Conservation (phyloP, 1,284 basidiomycete genomes). For the Lentinula novae-zelandiae region DNA sequence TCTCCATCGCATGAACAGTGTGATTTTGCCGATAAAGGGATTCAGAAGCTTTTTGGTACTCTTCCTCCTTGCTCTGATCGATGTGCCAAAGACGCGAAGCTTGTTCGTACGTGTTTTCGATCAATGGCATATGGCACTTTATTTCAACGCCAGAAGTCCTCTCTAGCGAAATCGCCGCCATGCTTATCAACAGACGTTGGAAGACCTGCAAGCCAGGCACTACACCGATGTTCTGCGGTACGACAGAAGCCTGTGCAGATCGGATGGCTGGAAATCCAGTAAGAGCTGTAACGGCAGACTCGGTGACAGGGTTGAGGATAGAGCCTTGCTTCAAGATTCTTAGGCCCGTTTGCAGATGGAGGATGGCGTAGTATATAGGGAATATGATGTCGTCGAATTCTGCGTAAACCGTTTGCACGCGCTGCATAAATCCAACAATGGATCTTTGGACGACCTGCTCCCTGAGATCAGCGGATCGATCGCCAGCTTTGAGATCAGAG, state of each 20-base stretch:
- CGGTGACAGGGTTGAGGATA: conserved; percentile 1
- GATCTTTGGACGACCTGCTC: conserved; percentile 67
- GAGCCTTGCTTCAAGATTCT: conserved; percentile 42
- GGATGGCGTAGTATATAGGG: conserved; percentile 64
- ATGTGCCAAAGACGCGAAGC: conserved; percentile 80
- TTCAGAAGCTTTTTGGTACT: conserved; percentile 61
- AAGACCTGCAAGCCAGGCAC: conserved; percentile 24
- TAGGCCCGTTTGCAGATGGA: conserved; percentile 75
- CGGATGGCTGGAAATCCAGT: conserved; percentile 52
- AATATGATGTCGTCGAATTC: conserved; percentile 70
- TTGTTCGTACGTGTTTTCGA: conserved; percentile 67
- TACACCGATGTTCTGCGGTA: not conserved
- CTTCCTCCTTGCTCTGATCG: conserved; percentile 69
- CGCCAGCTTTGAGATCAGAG: conserved; percentile 29
- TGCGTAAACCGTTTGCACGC: conserved; percentile 52
- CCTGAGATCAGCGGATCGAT: conserved; percentile 38
- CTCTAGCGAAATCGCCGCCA: conserved; percentile 50
- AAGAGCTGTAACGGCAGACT: conserved; percentile 32
- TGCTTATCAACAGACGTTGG: conserved; percentile 43
- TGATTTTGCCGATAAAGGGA: conserved; percentile 79
- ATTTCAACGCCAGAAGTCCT: conserved; percentile 31
- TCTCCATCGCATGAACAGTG: conserved; percentile 53
- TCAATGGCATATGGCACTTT: conserved; percentile 23
- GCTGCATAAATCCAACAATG: conserved; percentile 58
- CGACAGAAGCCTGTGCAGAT: conserved; percentile 35